Conservation (phyloP, 78 protist genomes). For the Salpingoeca rosetta region DNA sequence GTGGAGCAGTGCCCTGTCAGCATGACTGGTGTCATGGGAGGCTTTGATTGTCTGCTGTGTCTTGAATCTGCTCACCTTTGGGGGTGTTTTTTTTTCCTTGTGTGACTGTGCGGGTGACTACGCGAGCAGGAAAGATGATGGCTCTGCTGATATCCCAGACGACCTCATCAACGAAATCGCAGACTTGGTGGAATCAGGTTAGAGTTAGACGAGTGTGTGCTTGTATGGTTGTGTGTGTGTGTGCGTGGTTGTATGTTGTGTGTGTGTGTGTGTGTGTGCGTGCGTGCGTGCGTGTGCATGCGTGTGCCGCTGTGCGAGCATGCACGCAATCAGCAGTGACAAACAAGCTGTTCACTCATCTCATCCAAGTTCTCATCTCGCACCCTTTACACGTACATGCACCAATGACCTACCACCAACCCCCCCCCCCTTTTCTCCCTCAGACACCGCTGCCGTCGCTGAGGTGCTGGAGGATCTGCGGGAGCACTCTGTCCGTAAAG, state of each 20-base stretch:
- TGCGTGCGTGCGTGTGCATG: too few relatives aligned
- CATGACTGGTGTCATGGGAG: neutral
- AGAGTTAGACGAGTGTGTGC: too few relatives aligned
- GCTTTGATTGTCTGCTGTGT: neutral
- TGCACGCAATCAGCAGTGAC: too few relatives aligned
- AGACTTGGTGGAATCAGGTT: neutral
- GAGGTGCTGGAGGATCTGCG: too few relatives aligned
- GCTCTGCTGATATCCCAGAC: neutral
- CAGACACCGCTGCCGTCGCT: neutral
- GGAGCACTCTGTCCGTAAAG: too few relatives aligned
- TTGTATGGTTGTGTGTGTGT: too few relatives aligned
- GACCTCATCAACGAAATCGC: neutral
- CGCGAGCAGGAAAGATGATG: neutral
- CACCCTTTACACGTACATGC: too few relatives aligned
- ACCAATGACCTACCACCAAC: neutral
- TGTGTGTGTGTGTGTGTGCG: too few relatives aligned
- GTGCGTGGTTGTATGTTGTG: too few relatives aligned
- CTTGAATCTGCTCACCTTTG: neutral
- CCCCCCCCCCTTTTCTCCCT: neutral
- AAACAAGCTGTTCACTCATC: too few relatives aligned
- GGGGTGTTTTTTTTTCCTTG: neutral
- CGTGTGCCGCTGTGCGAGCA: too few relatives aligned
- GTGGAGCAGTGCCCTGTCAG: neutral
- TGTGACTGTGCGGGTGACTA: neutral
- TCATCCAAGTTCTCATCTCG: too few relatives aligned